Evolutionary conservation across 129 eudicot species (phyloP), one percentile per base, ranked within the genome.

Genomic region (Artemisia tridentata): DNA sequence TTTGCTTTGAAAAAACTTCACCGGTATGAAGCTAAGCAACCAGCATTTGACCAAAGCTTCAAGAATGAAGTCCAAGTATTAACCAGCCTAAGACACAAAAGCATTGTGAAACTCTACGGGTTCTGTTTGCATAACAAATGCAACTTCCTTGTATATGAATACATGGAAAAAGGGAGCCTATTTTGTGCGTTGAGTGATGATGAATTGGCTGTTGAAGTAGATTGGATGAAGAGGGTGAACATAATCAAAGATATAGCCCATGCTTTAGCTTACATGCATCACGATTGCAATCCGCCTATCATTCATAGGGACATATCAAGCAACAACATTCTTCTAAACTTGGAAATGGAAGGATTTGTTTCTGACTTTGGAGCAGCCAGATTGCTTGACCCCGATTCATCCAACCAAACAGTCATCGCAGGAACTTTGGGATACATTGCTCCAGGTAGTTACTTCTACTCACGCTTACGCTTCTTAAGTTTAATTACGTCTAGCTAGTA

Each of bases 361-460:
- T 77, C 81, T 7, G 85, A 81, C 52, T 81, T 80, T 75, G 81
- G 84, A 61, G 70, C 81, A 45, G 74, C 84, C 11, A 65, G 76
- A 67, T 71, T 80, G 71, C 67, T 81, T 12, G 53, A 67, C n/a
- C 75, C 75, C 2, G 79, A 76, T 67, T 76, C 82, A 14, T 72
- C 79, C 20, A 77, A 81, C 63, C 71, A 49, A 63, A 72, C 79
- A 7, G 19, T 69, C 4, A 11, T 81, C 43, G 82, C 76, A 11
- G 82, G 86, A 21, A 77, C 79, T 12, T 72, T 59, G n/a, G 85
- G 85, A 59, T 81, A 81, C 72, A 67, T 74, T 56, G 83, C 83
- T 51, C 83, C 83, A 70, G 81, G n/a, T n/a, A n/a, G n/a, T n/a
- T n/a, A n/a, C n/a, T n/a, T n/a, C n/a, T n/a, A n/a, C n/a, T n/a